phyloP scores from a whole-genome alignment of 169 alveolate genomes.

The Cryptosporidium felis region DNA sequence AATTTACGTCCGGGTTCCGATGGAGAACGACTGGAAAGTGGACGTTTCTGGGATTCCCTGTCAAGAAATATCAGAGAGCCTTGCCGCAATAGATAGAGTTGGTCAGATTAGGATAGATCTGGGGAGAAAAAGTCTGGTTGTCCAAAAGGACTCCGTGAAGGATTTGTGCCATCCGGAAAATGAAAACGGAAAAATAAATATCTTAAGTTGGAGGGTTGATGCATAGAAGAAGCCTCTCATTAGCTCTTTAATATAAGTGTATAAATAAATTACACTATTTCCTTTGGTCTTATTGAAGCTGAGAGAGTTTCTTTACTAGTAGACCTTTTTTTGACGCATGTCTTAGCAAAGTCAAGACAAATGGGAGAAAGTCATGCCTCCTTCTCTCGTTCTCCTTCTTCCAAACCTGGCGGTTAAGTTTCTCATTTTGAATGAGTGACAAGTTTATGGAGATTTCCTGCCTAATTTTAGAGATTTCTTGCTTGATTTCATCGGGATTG shows the following conservation, averaged over 20 bases:
- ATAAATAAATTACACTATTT: no score
- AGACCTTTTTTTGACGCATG: slow-evolving; percentile 69
- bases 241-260: no score
- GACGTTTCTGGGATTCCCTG: not conserved
- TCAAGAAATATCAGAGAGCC: not conserved
- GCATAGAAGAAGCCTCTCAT: no score
- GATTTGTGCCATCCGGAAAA: not conserved
- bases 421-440: slow-evolving; percentile 20
- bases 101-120: slow-evolving; percentile 6
- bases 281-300: not conserved
- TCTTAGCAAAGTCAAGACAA: slow-evolving; percentile 43
- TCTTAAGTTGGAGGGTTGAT: slow-evolving; percentile 13
- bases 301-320: slow-evolving; percentile 10
- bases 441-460: not conserved
- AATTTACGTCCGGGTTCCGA: slow-evolving; percentile 29
- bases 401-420: slow-evolving; percentile 50
- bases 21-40: not conserved
- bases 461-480: not conserved
- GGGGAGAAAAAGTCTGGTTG: not conserved
- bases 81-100: not conserved
- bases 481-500: not conserved
- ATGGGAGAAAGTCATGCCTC: slow-evolving; percentile 72
- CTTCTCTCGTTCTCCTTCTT: slow-evolving; percentile 70
- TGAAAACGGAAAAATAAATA: not conserved
- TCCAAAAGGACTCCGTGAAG: not conserved